phyloP scores from a whole-genome alignment of 2,329 filamentous ascomycete species.

The Dendrostoma leiphaemia region DNA sequence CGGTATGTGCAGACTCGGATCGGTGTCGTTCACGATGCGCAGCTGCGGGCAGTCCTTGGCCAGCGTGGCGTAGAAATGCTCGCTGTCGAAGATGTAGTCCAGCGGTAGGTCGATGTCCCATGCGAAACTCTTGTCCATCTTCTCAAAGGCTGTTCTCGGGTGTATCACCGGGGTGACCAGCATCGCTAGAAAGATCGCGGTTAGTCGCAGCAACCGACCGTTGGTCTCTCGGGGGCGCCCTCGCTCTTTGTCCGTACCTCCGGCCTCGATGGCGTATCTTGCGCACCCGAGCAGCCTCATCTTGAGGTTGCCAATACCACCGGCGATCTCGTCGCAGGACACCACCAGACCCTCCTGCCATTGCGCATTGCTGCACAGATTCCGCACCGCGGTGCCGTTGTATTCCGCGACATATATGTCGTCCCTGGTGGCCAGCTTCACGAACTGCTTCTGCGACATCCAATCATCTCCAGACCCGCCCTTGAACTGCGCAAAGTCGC shows the following conservation, averaged over 20 bases:
- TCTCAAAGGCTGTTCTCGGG: constrained; percentile 8
- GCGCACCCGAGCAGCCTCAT: constrained; percentile 12
- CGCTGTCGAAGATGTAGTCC: constrained; percentile 17
- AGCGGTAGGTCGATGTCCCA: constrained; percentile 11
- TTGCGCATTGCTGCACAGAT: constrained; percentile 11
- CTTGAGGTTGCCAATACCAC: constrained; percentile 19
- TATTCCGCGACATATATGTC: constrained; percentile 13
- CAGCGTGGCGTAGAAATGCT: constrained; percentile 13
- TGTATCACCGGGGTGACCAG: constrained; percentile 13
- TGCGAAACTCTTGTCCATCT: constrained; percentile 14
- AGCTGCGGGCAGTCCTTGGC: constrained; percentile 17
- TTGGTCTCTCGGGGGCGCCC: too few species aligned
- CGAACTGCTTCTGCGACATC: constrained; percentile 12
- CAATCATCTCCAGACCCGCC: not conserved
- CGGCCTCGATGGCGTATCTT: constrained; percentile 13
- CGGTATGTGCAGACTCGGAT: constrained; percentile 4
- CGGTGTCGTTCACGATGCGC: constrained; percentile 10
- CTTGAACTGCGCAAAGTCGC: not conserved
- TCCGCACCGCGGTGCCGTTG: constrained; percentile 5
- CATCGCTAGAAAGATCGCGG: not conserved
- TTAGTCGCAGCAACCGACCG: not conserved
- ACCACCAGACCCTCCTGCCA: constrained; percentile 15
- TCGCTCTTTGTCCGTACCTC: not conserved
- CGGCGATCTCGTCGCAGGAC: constrained; percentile 13
- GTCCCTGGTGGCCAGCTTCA: constrained; percentile 2